Evolutionary conservation across 768 basidiomycete species (phyloP).

Genomic region (Auricularia cornea): DNA sequence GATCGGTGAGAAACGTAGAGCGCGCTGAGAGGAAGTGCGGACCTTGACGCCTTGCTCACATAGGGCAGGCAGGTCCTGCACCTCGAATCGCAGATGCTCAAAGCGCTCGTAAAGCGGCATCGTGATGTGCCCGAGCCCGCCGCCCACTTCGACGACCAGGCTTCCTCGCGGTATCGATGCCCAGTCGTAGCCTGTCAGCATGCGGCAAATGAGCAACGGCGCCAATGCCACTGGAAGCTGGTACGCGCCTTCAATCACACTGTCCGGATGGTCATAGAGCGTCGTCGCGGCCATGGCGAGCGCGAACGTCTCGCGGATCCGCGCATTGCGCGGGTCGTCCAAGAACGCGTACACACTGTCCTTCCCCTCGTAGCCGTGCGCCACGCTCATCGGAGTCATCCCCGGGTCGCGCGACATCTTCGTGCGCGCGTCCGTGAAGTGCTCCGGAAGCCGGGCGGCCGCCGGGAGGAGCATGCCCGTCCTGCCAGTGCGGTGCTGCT

Average conservation of each 20-base stretch:
- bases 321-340: constrained; percentile 46
- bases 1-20: constrained; percentile 11
- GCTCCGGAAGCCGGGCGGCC: constrained; percentile 66
- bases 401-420: no score
- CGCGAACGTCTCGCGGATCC: constrained; percentile 60
- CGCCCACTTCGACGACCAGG: constrained; percentile 9
- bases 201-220: not conserved
- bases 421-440: constrained; percentile 17
- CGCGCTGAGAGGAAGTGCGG: not conserved
- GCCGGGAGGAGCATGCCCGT: constrained; percentile 20
- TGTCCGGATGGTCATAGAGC: constrained; percentile 24
- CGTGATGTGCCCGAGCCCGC: constrained; percentile 11
- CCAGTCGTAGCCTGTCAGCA: constrained; percentile 40
- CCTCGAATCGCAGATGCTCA: constrained; percentile 19
- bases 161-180: constrained; percentile 30
- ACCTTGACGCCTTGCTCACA: constrained; percentile 17
- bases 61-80: constrained; percentile 23
- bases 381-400: no score
- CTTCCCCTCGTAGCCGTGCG: no score
- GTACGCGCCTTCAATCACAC: not conserved
- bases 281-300: constrained; percentile 68
- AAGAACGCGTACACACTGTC: constrained; percentile 68
- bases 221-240: no score
- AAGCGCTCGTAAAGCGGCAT: constrained; percentile 11
- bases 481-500: no score